phyloP scores from a whole-genome alignment of 495 filamentous ascomycete genomes.

The Penicillium bovifimosum region DNA sequence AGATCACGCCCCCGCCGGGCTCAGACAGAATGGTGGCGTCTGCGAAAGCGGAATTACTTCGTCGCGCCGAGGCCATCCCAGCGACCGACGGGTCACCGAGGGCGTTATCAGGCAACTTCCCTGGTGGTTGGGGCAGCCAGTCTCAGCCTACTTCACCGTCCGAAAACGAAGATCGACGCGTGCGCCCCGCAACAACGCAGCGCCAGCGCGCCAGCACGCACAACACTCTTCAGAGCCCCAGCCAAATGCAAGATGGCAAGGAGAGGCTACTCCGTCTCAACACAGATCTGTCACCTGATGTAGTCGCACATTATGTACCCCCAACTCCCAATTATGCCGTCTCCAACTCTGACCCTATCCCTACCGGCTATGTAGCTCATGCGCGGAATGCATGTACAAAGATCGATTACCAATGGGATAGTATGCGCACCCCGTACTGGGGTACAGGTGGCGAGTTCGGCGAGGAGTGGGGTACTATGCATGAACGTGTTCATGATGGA shows the following conservation, averaged over 20 bases:
- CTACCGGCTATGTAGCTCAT: conserved; percentile 80
- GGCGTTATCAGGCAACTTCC: conserved; percentile 46
- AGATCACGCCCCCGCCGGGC: conserved; percentile 82
- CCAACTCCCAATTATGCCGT: conserved; percentile 81
- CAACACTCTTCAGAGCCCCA: conserved; percentile 19
- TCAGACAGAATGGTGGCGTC: conserved; percentile 79
- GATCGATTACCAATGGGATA: conserved; percentile 94
- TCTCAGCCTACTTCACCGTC: conserved; percentile 19
- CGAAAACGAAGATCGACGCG: conserved; percentile 20
- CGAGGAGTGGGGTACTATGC: conserved; percentile 95
- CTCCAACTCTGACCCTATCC: conserved; percentile 73
- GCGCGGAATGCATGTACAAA: conserved; percentile 83
- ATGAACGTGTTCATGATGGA: conserved; percentile 75
- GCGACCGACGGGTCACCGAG: conserved; percentile 20
- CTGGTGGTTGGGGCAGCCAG: conserved; percentile 55
- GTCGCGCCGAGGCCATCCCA: conserved; percentile 51
- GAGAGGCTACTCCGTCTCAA: conserved; percentile 25
- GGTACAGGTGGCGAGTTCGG: conserved; percentile 82
- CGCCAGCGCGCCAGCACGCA: conserved; percentile 33
- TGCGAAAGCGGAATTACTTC: conserved; percentile 79
- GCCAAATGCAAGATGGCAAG: conserved; percentile 10
- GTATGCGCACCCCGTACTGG: conserved; percentile 72
- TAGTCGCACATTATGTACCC: conserved; percentile 53
- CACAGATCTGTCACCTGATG: conserved; percentile 26
- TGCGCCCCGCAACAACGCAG: conserved; percentile 7